Percentiles rank a stretch among this genome's conserved stretches.
Evolutionary conservation across 2,329 filamentous ascomycete genomes (phyloP).

Genomic region (Fusarium pseudograminearum): DNA sequence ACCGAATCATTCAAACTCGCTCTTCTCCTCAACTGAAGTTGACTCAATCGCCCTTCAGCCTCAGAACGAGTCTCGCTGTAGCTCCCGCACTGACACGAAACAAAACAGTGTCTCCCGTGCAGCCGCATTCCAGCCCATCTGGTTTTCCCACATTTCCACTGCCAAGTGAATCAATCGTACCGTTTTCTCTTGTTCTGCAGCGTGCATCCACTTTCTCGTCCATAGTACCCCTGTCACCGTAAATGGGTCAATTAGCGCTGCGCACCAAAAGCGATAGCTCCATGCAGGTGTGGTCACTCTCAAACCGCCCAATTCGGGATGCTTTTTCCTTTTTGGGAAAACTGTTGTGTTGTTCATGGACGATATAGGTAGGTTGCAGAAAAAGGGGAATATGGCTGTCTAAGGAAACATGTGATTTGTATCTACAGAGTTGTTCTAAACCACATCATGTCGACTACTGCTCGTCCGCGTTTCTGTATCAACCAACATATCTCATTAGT

Average conservation of each 20-base stretch:
- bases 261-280: slow-evolving; percentile 29
- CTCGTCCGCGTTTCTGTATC: not conserved
- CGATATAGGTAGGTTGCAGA: not conserved
- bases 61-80: not conserved
- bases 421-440: not conserved
- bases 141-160: not conserved
- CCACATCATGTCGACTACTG: not conserved
- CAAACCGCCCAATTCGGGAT: slow-evolving; percentile 14
- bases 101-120: slow-evolving; percentile 1
- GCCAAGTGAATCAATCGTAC: slow-evolving; percentile 11
- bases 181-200: not conserved
- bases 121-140: slow-evolving; percentile 18
- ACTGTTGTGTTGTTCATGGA: not conserved
- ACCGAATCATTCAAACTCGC: not conserved
- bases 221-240: slow-evolving; percentile 20
- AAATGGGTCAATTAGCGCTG: slow-evolving; percentile 26
- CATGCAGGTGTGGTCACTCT: slow-evolving; percentile 28
- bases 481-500: not conserved
- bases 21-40: slow-evolving; percentile 25
- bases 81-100: slow-evolving; percentile 30
- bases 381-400: slow-evolving; percentile 1
- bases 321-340: slow-evolving; percentile 5
- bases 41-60: slow-evolving; percentile 20
- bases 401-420: not conserved
- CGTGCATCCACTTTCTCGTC: slow-evolving; percentile 11